Evolutionary conservation across 1,139 yeast species (phyloP).

Genomic region (Pneumocystis murina): DNA sequence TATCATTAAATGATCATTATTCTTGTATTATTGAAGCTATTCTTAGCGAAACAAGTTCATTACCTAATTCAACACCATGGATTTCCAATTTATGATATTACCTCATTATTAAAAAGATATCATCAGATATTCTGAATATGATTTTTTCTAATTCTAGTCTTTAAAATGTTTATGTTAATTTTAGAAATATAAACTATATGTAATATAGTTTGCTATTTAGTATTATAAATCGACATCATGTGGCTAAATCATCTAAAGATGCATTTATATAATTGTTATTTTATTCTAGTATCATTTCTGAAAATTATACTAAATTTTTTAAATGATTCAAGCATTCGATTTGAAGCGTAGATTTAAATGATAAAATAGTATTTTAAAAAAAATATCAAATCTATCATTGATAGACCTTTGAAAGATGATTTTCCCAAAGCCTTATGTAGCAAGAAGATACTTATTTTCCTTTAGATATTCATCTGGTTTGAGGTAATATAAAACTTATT

Average conservation of each 20-base stretch:
- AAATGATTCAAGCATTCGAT: too few species aligned
- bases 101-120: not conserved
- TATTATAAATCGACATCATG: too few species aligned
- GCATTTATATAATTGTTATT: too few species aligned
- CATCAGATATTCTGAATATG: too few species aligned
- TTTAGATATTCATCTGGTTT: not conserved
- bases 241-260: too few species aligned
- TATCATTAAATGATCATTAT: slow-evolving; percentile 4
- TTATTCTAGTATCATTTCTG: too few species aligned
- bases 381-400: not conserved
- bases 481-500: not conserved
- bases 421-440: not conserved
- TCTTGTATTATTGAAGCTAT: not conserved
- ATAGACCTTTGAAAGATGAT: not conserved
- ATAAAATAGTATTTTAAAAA: not conserved
- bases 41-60: not conserved
- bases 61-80: not conserved
- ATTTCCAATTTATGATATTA: not conserved
- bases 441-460: not conserved
- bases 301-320: too few species aligned
- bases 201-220: too few species aligned
- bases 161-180: too few species aligned
- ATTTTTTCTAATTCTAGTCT: too few species aligned
- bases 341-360: too few species aligned
- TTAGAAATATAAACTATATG: too few species aligned